Conservation (phyloP, 768 basidiomycete species). For the Mycena albidolilacea region DNA sequence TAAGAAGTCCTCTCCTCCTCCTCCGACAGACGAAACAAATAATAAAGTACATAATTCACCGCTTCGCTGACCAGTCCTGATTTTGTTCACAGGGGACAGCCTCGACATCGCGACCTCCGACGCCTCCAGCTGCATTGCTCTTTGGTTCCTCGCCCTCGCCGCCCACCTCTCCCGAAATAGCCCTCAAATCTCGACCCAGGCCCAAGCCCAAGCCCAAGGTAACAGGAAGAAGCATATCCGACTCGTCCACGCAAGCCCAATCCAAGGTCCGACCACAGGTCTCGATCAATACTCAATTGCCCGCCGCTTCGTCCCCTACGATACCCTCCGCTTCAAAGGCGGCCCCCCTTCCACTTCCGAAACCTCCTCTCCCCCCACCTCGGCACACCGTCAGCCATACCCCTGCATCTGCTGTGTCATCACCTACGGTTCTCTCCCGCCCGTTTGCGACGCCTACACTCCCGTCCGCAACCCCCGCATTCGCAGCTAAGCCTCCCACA, state of each 20-base stretch:
- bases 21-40: neutral
- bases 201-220: conserved; percentile 2
- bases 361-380: conserved; percentile 38
- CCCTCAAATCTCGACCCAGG: neutral
- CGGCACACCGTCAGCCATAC: conserved; percentile 45
- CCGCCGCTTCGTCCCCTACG: conserved; percentile 22
- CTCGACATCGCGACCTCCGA: conserved; percentile 1
- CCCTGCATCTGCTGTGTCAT: conserved; percentile 9
- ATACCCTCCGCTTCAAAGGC: conserved; percentile 26
- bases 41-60: neutral
- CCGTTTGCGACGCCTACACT: conserved; percentile 9
- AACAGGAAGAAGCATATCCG: neutral
- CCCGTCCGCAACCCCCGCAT: conserved; percentile 5
- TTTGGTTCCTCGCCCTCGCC: conserved; percentile 19
- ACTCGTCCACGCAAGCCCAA: conserved; percentile 1
- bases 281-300: conserved; percentile 12
- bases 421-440: conserved; percentile 12
- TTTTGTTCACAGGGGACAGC: neutral
- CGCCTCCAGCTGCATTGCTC: conserved; percentile 17
- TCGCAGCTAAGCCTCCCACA: neutral
- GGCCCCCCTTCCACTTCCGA: conserved; percentile 32
- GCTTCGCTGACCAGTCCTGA: neutral
- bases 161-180: conserved; percentile 33
- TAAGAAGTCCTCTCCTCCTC: neutral
- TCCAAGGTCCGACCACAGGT: conserved; percentile 11